Percentiles rank a stretch among this genome's conserved stretches.
Conservation (phyloP, 2,329 filamentous ascomycete species). For the Aspergillus tanneri region DNA sequence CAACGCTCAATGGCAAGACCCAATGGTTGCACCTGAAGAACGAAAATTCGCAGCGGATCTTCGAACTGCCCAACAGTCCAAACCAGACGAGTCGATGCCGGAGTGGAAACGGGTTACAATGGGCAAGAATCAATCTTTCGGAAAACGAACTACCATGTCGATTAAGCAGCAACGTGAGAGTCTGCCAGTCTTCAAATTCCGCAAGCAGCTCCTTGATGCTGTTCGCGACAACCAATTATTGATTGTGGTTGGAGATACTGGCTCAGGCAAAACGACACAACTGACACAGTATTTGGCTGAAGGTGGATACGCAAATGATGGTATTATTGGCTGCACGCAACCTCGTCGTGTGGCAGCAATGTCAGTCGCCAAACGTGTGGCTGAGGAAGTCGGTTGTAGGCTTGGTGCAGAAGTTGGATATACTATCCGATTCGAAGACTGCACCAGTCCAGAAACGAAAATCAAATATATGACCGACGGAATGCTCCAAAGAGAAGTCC, state of each 20-base stretch:
- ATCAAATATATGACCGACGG: slow-evolving; percentile 99
- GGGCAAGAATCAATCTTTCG: slow-evolving; percentile 75
- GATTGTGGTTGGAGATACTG: slow-evolving; percentile 96
- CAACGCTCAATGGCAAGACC: slow-evolving; percentile 91
- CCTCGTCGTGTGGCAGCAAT: slow-evolving; percentile 96
- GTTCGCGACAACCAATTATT: slow-evolving; percentile 84
- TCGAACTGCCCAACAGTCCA: slow-evolving; percentile 62
- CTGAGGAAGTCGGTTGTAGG: slow-evolving; percentile 89
- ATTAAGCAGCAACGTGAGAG: slow-evolving; percentile 94
- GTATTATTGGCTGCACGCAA: slow-evolving; percentile 94
- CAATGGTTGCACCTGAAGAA: slow-evolving; percentile 83
- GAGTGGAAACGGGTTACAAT: slow-evolving; percentile 90
- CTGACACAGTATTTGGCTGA: slow-evolving; percentile 94
- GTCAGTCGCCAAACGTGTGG: slow-evolving; percentile 94
- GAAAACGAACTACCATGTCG: slow-evolving; percentile 82
- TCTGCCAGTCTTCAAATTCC: slow-evolving; percentile 85
- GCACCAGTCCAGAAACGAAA: slow-evolving; percentile 78
- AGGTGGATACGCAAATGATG: slow-evolving; percentile 80
- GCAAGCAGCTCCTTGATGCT: slow-evolving; percentile 82
- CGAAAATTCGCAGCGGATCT: slow-evolving; percentile 87
- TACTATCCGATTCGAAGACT: slow-evolving; percentile 96
- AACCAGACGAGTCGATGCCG: slow-evolving; percentile 67
- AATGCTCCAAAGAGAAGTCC: slow-evolving; percentile 93
- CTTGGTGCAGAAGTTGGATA: slow-evolving; percentile 94
- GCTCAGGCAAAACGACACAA: slow-evolving; percentile 96